A percentile compares a stretch with the other conserved stretches of the same genome.
phyloP scores from a whole-genome alignment of 805 yeast species.

The Limtongozyma cylindracea region DNA sequence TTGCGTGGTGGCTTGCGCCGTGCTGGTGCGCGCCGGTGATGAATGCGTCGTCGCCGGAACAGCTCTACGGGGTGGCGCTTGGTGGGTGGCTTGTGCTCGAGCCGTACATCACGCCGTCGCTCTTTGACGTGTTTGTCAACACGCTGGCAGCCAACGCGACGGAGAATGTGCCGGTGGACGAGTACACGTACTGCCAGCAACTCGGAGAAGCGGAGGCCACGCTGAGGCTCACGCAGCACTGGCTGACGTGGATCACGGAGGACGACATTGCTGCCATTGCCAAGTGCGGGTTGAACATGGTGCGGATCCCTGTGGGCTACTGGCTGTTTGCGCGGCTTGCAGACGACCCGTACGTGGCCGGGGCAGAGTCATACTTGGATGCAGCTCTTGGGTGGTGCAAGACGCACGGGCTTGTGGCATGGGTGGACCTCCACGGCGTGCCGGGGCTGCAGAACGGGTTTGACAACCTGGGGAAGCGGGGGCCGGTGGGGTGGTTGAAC shows the following conservation, averaged over 20 bases:
- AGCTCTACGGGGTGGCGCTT: conserved; percentile 35
- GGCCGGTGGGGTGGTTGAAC: conserved; percentile 3
- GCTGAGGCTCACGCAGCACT: conserved; percentile 32
- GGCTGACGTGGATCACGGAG: conserved; percentile 60
- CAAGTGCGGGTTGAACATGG: conserved; percentile 48
- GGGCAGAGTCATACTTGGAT: conserved; percentile 52
- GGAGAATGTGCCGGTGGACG: conserved; percentile 47
- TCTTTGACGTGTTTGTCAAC: conserved; percentile 26
- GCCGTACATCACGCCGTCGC: conserved; percentile 65
- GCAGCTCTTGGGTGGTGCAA: conserved; percentile 58
- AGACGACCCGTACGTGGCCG: conserved; percentile 70
- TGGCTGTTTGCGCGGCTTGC: conserved; percentile 58
- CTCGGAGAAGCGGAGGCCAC: conserved; percentile 38
- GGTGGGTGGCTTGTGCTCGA: conserved; percentile 88
- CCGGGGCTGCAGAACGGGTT: conserved; percentile 94
- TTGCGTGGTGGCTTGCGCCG: no score
- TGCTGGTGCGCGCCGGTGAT: no score
- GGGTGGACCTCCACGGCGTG: conserved; percentile 92
- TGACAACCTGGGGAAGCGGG: conserved; percentile 81
- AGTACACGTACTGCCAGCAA: conserved; percentile 34
- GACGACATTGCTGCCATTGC: conserved; percentile 38
- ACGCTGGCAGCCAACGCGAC: conserved; percentile 6
- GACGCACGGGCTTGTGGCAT: conserved; percentile 35
- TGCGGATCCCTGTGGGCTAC: conserved; percentile 81
- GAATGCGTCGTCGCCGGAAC: no score